Base-by-base conservation (phyloP, 495 filamentous ascomycete genomes). In the Penicillium egyptiacum region DNA sequence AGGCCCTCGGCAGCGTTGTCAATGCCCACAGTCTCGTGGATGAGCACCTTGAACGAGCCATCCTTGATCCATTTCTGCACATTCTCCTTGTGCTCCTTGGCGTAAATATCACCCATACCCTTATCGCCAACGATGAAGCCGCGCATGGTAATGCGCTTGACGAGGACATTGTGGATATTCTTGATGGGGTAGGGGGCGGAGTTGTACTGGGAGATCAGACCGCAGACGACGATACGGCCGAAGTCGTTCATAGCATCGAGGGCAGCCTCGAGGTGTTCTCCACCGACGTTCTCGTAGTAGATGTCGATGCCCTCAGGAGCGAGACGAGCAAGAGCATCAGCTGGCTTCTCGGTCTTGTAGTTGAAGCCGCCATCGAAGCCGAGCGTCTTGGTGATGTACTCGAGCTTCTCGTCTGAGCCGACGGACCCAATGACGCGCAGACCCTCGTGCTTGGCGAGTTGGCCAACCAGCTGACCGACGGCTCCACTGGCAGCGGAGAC, bases 221-320 rank as follows among this genome's bases (percentile, higher is more conserved):
- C 86, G 63, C 85, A 87, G 20, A 80, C 79, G 37, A 85, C 79
- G 37, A 96, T 84, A 23, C 93, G 79, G 1, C 91, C 93, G 57
- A 74, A 84, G 28, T 75, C 54, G 46, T 91, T 96, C 74, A 95
- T 75, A 26, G 76, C 77, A 11, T 83, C 76, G 9, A 98, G 64
- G 0, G 88, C 83, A 22, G 90, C 91, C 59, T 92, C 88, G 35
- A 96, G 77, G 60, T 91, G 87, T 75, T 93, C 90, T 8, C 92
- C 92, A 8, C 92, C 92, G 19, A 98, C 92, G 59, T 96, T 96
- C 71, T 98, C 92, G 63, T 87, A 98, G 76, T 96, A 96, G 69
- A 98, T 96, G 66, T 96, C 91, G 46, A 97, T 81, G 11, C 92
- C 93, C 28, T 93, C 66, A 0, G 91, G 92, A 6, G 88, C 89